phyloP scores from a whole-genome alignment of 1,284 basidiomycete genomes.

The Chalciporus sp. region DNA sequence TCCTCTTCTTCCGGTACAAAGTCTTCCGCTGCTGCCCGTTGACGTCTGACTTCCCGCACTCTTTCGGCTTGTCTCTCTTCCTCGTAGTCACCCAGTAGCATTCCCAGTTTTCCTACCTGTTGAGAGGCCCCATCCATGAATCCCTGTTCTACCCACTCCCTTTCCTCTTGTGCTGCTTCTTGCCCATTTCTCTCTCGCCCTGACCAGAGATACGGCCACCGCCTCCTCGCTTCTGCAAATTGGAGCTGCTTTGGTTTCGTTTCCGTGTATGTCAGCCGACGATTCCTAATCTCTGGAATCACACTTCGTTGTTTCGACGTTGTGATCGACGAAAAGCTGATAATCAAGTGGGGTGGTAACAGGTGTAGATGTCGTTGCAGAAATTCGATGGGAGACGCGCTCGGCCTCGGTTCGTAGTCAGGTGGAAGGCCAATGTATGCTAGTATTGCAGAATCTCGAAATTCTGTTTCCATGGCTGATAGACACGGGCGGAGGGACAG shows the following conservation, averaged over 20 bases:
- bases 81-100: conserved; percentile 67
- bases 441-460: conserved; percentile 49
- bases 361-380: conserved; percentile 57
- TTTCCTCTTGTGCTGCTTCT: conserved; percentile 65
- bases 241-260: conserved; percentile 55
- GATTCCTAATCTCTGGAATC: conserved; percentile 66
- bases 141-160: conserved; percentile 60
- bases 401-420: conserved; percentile 63
- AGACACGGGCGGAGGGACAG: not conserved
- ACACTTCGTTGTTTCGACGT: conserved; percentile 67
- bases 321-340: conserved; percentile 60
- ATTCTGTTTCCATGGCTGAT: conserved; percentile 24
- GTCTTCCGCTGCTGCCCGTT: conserved; percentile 41
- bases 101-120: conserved; percentile 69
- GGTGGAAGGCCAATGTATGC: conserved; percentile 63
- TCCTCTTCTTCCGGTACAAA: conserved; percentile 68
- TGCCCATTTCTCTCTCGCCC: conserved; percentile 50
- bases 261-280: conserved; percentile 61
- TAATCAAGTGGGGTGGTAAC: conserved; percentile 67
- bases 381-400: conserved; percentile 60
- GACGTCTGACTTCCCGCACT: conserved; percentile 49
- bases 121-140: conserved; percentile 62
- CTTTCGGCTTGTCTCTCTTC: conserved; percentile 73
- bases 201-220: conserved; percentile 70
- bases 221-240: conserved; percentile 50